Evolutionary conservation across 2,329 filamentous ascomycete genomes (phyloP), one percentile per base, ranked within the genome.

Genomic region (Cordyceps militaris): DNA sequence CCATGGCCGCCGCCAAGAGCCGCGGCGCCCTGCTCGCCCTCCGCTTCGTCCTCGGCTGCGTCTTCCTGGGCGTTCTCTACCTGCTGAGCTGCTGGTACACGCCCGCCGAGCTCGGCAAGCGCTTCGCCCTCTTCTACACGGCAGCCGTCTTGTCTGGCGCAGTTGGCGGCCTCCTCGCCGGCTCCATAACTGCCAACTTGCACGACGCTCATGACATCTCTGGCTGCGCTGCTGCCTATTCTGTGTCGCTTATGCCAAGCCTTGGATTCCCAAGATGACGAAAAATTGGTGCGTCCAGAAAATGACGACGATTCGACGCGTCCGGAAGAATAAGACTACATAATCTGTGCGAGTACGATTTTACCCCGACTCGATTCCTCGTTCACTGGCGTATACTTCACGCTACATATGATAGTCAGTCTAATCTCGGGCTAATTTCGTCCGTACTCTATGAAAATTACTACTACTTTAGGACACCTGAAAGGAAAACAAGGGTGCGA

Each of bases 171-270:
- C 70, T 84, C 4, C 69, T 84, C 3, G 80, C 80, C 2, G 78
- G 83, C 0, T 85, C 80, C 0, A 88, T 89, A 59, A 81, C 80
- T 0, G 21, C 36, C 2, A 44, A 44, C 0, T 83, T 86, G 78
- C 78, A 79, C 19, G 74, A 81, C 21, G 87, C 88, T 83, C 70
- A 80, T 56, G 83, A 82, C 7, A 68, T 84, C 8, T 79, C 71
- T 1, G 80, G 80, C 14, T 84, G 80, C 61, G 0, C 14, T 65
- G 32, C 56, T 67, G 1, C 66, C 67, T 0, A 47, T 65, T 1
- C 54, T 67, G 4, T 51, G 61, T 23, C 61, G 60, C 24, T 49
- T 56, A n/a, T 60, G 60, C 19, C 38, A 34, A 16, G 16, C 16
- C n/a, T 13, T 36, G 43, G 42, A 13, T 9, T 40, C 9, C 34